A percentile compares a stretch with the other conserved stretches of the same genome.
phyloP scores from a whole-genome alignment of 768 basidiomycete genomes.

The Tephrocybe sp. region DNA sequence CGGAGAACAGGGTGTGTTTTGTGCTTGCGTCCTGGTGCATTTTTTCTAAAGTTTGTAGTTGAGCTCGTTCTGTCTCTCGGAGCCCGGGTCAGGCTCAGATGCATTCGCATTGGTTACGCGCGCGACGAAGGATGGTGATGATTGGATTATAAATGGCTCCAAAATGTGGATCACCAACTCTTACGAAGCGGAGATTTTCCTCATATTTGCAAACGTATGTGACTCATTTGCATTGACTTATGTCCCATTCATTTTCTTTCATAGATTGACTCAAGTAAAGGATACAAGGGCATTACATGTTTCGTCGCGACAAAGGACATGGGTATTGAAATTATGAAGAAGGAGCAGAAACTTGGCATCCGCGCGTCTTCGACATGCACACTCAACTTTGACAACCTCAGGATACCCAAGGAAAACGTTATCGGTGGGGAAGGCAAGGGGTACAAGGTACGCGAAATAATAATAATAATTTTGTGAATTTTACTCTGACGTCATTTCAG shows the following conservation, averaged over 20 bases:
- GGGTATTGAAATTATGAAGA: slow-evolving; percentile 97
- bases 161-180: slow-evolving; percentile 99
- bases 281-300: slow-evolving; percentile 99
- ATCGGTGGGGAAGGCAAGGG: slow-evolving; percentile 92
- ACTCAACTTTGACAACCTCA: slow-evolving; percentile 92
- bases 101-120: slow-evolving; percentile 96
- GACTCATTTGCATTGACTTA: background rate
- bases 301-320: slow-evolving; percentile 95
- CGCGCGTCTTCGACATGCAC: slow-evolving; percentile 94
- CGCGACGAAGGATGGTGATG: slow-evolving; percentile 82
- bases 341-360: slow-evolving; percentile 98
- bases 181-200: slow-evolving; percentile 85
- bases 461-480: too few species aligned
- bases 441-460: slow-evolving; percentile 61
- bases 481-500: too few species aligned
- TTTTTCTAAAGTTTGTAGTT: slow-evolving; percentile 51
- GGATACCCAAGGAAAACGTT: slow-evolving; percentile 80
- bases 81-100: slow-evolving; percentile 91
- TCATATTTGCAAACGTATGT: slow-evolving; percentile 92
- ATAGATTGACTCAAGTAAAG: slow-evolving; percentile 83
- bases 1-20: slow-evolving; percentile 65
- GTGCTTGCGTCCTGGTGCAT: background rate
- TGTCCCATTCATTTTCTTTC: background rate
- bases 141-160: slow-evolving; percentile 91
- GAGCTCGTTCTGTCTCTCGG: slow-evolving; percentile 94